Percentiles rank a stretch among this genome's conserved stretches.
These are phyloP conservation scores for Mentha longifolia DNA, from an alignment of 257 asterid species.

Conservation along the genomic window DNA sequence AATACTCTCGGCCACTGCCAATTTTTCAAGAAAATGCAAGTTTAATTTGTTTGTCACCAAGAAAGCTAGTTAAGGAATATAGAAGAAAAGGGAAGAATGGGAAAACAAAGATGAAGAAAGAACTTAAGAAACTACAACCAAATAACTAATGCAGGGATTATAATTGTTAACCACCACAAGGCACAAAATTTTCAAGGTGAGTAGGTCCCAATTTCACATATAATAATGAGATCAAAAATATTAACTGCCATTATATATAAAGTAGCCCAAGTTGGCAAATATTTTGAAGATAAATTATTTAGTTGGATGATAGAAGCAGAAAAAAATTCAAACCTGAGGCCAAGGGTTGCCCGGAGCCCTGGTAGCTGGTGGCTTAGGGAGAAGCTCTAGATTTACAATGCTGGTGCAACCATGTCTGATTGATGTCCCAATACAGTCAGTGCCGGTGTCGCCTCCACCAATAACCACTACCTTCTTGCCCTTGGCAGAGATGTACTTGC, in stretches of 20 bases:
- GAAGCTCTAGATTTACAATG: conserved; percentile 86
- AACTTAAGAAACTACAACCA: neutral
- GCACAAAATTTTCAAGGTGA: neutral
- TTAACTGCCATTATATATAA: neutral
- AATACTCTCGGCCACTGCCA: conserved; percentile 94
- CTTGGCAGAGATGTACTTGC: conserved; percentile 86
- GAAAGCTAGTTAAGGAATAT: neutral
- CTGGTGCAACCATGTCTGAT: conserved; percentile 90
- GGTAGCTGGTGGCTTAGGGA: conserved; percentile 88
- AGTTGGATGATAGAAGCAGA: neutral
- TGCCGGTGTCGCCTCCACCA: conserved; percentile 99
- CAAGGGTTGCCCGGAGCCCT: conserved; percentile 98
- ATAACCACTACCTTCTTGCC: conserved; percentile 96
- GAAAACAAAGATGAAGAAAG: neutral
- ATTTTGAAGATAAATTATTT: neutral
- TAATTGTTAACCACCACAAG: neutral
- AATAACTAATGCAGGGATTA: neutral
- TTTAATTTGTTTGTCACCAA: conserved; percentile 1
- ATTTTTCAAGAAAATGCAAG: conserved; percentile 4
- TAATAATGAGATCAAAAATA: neutral
- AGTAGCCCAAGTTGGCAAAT: neutral
- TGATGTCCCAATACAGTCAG: conserved; percentile 96
- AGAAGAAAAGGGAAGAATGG: neutral
- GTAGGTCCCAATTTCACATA: neutral
- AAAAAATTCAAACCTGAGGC: conserved; percentile 82